Evolutionary conservation across 1,284 basidiomycete species (phyloP).

Genomic region (Papiliotrema laurentii): DNA sequence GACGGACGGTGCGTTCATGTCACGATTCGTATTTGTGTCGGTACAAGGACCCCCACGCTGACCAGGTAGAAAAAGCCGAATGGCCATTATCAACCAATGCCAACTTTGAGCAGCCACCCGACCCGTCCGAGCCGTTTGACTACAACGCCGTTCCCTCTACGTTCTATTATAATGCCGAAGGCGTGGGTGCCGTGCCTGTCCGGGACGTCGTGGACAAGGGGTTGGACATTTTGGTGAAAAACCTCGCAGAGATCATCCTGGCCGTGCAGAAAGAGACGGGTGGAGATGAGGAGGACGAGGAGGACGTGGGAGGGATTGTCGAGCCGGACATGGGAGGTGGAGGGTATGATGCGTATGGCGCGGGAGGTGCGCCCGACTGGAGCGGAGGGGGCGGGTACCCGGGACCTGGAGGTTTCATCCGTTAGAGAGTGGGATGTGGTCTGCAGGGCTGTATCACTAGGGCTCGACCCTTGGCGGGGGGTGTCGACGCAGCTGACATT

Average conservation of each 20-base stretch:
- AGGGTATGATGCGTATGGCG: constrained; percentile 10
- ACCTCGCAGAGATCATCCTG: constrained; percentile 73
- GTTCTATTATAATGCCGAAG: constrained; percentile 89
- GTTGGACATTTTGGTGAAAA: constrained; percentile 71
- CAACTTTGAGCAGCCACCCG: constrained; percentile 70
- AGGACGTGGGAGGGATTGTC: constrained; percentile 20
- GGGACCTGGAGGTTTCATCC: too few species aligned
- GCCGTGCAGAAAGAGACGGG: constrained; percentile 43
- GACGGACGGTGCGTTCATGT: constrained; percentile 53
- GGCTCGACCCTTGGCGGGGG: too few species aligned
- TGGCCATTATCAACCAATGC: constrained; percentile 81
- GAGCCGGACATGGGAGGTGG: constrained; percentile 27
- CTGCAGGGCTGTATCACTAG: too few species aligned
- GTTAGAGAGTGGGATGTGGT: too few species aligned
- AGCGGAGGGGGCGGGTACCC: not conserved
- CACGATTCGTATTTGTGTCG: too few species aligned
- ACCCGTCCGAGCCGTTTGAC: constrained; percentile 77
- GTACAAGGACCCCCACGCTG: not conserved
- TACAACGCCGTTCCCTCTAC: constrained; percentile 78
- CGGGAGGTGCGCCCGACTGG: not conserved
- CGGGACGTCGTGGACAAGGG: constrained; percentile 84
- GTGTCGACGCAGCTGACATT: too few species aligned
- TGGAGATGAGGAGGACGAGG: constrained; percentile 36
- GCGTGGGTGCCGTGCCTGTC: constrained; percentile 79
- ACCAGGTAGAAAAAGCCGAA: constrained; percentile 56